Percentiles rank a stretch among this genome's conserved stretches.
These are phyloP conservation scores for Suillus americanus DNA, from an alignment of 768 basidiomycete genomes.

Conservation along the genomic window DNA sequence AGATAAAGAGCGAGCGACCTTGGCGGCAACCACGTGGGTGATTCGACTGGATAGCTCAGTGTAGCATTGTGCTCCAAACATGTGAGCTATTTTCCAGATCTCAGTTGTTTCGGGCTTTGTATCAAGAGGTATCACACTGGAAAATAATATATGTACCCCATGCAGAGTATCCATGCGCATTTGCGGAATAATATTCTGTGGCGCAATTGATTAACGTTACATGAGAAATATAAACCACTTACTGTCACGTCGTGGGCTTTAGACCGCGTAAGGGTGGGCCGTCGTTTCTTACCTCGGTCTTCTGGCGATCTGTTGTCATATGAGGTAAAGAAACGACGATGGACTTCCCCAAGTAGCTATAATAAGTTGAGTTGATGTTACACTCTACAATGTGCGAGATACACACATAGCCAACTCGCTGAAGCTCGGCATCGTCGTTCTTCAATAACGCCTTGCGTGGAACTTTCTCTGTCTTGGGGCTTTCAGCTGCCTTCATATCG, in stretches of 20 bases:
- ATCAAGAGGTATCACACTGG: conserved; percentile 92
- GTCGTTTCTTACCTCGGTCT: conserved; percentile 29
- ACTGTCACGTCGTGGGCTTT: conserved; percentile 78
- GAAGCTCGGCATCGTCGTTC: conserved; percentile 84
- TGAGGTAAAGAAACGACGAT: conserved; percentile 69
- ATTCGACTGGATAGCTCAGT: conserved; percentile 63
- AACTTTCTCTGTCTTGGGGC: conserved; percentile 40
- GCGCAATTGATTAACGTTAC: conserved; percentile 2
- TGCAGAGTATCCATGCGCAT: conserved; percentile 76
- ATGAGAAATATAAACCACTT: conserved; percentile 23
- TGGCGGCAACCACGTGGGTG: conserved; percentile 92
- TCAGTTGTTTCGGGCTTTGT: conserved; percentile 76
- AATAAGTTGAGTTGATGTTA: conserved; percentile 4
- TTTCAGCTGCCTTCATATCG: conserved; percentile 21
- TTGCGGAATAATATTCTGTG: conserved; percentile 79
- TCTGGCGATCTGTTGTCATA: conserved; percentile 47
- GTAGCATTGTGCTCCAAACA: conserved; percentile 85
- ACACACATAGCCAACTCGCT: conserved; percentile 70
- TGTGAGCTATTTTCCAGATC: conserved; percentile 81
- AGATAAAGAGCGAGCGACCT: conserved; percentile 45
- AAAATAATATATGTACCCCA: conserved; percentile 85
- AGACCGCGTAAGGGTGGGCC: conserved; percentile 23
- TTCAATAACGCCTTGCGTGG: conserved; percentile 76
- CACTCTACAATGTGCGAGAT: neutral
- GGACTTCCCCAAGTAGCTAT: conserved; percentile 82